phyloP scores from a whole-genome alignment of 257 asterid genomes.

The Nicotiana knightiana region DNA sequence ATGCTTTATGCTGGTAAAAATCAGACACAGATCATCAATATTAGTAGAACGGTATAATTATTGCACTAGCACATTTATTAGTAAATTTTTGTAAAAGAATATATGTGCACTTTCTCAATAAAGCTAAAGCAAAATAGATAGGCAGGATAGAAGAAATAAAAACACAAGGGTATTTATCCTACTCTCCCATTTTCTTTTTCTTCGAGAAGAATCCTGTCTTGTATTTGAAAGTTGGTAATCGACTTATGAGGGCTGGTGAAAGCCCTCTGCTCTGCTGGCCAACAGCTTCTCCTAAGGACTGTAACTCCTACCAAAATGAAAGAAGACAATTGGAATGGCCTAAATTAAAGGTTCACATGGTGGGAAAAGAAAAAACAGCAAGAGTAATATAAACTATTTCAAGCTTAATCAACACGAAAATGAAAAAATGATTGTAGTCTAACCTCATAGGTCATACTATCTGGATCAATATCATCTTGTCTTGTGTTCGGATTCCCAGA shows the following conservation, averaged over 20 bases:
- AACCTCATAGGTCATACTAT: slow-evolving; percentile 87
- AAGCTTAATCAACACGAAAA: neutral
- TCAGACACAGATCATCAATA: neutral
- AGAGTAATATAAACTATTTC: neutral
- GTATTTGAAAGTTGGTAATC: slow-evolving; percentile 68
- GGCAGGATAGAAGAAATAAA: neutral
- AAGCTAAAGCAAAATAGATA: neutral
- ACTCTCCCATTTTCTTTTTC: slow-evolving; percentile 27
- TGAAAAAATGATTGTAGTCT: neutral
- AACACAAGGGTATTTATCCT: neutral
- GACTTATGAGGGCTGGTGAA: slow-evolving; percentile 56
- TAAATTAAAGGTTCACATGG: neutral
- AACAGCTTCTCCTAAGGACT: slow-evolving; percentile 64
- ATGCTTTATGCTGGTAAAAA: slow-evolving; percentile 4
- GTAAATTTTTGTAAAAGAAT: neutral
- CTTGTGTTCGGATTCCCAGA: slow-evolving; percentile 29
- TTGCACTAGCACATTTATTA: neutral
- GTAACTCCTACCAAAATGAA: slow-evolving; percentile 56
- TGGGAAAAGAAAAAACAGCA: neutral
- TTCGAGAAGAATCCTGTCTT: slow-evolving; percentile 48
- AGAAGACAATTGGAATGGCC: neutral
- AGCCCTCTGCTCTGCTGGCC: slow-evolving; percentile 79
- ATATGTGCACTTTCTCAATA: neutral
- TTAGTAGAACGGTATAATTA: neutral
- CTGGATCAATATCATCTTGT: slow-evolving; percentile 70